phyloP scores from a whole-genome alignment of 1,284 basidiomycete species.

The Apiotrichum laibachii region DNA sequence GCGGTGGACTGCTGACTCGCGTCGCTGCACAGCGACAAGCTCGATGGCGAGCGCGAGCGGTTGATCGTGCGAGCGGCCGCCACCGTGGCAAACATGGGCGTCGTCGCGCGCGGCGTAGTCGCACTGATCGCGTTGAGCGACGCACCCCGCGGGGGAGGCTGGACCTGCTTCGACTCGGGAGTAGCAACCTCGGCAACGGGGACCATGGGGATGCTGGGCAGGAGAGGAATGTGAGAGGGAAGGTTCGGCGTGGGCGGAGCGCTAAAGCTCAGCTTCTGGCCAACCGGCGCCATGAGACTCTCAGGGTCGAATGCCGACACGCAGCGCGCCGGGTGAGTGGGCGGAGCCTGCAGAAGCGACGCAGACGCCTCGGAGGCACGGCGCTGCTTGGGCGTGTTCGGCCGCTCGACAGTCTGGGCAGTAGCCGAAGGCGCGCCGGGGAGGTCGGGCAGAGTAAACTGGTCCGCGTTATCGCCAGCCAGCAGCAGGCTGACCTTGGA shows the following conservation, averaged over 20 bases:
- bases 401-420: not conserved
- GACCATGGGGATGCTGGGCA: not conserved
- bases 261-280: conserved; percentile 5
- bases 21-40: conserved; percentile 8
- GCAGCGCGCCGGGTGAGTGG: not conserved
- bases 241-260: conserved; percentile 3
- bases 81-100: not conserved
- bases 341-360: not conserved
- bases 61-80: not conserved
- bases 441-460: conserved; percentile 3
- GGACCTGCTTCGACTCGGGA: not conserved
- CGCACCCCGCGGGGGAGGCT: not conserved
- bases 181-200: not conserved
- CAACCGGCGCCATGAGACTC: not conserved
- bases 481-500: not conserved
- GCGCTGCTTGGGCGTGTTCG: not conserved
- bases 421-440: not conserved
- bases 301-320: not conserved
- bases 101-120: not conserved
- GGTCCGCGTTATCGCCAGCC: not conserved
- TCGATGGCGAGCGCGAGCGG: conserved; percentile 11
- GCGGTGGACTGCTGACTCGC: conserved; percentile 6
- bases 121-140: not conserved
- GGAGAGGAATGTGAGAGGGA: not conserved
- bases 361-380: not conserved